Base-by-base conservation (phyloP, 352 stramenopile species). In the Phytopythium oedochilum region DNA sequence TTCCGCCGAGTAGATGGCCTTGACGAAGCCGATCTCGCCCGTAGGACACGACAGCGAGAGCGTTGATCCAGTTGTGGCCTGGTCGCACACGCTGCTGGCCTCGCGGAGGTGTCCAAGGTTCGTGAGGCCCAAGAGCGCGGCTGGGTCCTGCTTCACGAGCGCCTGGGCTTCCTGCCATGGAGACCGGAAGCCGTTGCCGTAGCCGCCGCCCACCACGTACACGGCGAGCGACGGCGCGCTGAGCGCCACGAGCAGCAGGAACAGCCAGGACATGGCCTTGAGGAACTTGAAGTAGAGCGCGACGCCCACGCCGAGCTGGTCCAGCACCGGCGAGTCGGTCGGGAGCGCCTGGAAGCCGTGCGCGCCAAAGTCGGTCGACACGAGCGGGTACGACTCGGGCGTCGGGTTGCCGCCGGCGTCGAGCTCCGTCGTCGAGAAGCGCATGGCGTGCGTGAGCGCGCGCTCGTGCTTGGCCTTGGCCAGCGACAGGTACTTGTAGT, bases 231-330 rank as follows among this genome's bases (percentile, higher is more conserved):
- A 53, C 17, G 83, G 83, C 35, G 69, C 59, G 55, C 75, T 91
- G 28, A 94, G 64, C 22, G 86, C 53, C 18, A 84, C 64, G 34
- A 94, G 78, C 29, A 94, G 48, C 55, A 94, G 69, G 59, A 94
- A 94, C 9, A 94, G 68, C 81, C 83, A 94, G 18, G 73, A 63
- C 60, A 94, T 86, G 55, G 88, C 83, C 56, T 94, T 94, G 60
- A 94, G 75, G 74, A 88, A 94, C 59, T 89, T 89, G 71, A 94
- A 94, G 65, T 92, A 92, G 31, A 92, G 73, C 8, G 71, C 79
- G 53, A 91, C 84, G 49, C 78, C 82, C 17, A 94, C 59, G 22
- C 79, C 75, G 64, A 91, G 89, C 43, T 85, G 83, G 44, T 83
- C 91, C 50, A 92, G 60, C 15, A 92, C 81, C 55, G 71, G 55